These are phyloP conservation scores for Coniochaeta pulveracea DNA, from an alignment of 2,329 filamentous ascomycete species.

Conservation along the genomic window DNA sequence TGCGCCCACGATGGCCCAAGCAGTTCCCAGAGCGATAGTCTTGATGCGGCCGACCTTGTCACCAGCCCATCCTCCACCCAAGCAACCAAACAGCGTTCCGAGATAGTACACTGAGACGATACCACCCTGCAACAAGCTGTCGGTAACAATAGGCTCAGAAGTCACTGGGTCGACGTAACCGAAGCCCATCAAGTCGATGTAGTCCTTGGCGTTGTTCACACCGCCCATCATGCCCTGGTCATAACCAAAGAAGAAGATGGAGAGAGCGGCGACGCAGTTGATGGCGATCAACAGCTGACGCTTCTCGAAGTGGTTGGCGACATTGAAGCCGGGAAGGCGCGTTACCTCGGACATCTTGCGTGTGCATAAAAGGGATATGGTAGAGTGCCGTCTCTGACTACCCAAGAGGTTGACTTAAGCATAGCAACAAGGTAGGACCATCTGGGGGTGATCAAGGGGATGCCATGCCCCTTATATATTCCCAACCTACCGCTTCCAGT, in stretches of 20 bases:
- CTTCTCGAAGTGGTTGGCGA: constrained; percentile 44
- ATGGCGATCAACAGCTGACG: constrained; percentile 44
- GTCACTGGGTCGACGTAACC: constrained; percentile 43
- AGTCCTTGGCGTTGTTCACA: constrained; percentile 54
- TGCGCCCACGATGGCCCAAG: constrained; percentile 50
- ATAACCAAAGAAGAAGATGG: constrained; percentile 41
- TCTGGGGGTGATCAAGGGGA: no score
- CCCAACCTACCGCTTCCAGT: no score
- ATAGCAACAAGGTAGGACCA: no score
- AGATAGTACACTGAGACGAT: constrained; percentile 47
- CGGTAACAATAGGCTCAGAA: constrained; percentile 38
- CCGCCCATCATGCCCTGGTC: constrained; percentile 50
- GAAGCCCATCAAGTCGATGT: constrained; percentile 52
- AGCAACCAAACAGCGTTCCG: constrained; percentile 49
- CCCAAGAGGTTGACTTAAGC: no score
- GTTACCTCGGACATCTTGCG: constrained; percentile 2
- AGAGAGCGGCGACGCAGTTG: constrained; percentile 47
- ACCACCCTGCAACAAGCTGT: constrained; percentile 50
- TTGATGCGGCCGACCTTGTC: constrained; percentile 51
- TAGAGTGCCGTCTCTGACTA: no score
- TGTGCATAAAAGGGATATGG: constrained; percentile 11
- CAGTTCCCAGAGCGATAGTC: constrained; percentile 47
- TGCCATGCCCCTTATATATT: no score
- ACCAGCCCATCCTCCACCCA: constrained; percentile 41
- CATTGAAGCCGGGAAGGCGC: constrained; percentile 11